phyloP scores from a whole-genome alignment of 768 basidiomycete genomes.

The Podaxis mareebaensis region DNA sequence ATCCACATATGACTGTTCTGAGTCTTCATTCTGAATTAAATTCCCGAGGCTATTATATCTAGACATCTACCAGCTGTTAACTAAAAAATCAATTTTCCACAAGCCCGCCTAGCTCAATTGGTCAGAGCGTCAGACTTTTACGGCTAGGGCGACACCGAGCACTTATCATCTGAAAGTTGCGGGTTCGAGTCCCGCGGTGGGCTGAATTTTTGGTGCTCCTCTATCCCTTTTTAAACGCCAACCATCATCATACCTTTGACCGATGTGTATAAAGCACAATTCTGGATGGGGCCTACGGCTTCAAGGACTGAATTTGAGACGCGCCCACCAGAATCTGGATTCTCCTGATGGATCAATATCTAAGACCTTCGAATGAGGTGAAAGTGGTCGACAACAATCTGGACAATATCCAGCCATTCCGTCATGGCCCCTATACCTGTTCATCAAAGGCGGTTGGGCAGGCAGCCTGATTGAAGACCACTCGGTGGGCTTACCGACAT shows the following conservation, averaged over 20 bases:
- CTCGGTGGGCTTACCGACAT: constrained; percentile 60
- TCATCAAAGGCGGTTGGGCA: background rate
- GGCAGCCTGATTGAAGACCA: background rate
- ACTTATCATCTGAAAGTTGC: constrained; percentile 17
- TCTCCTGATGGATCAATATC: background rate
- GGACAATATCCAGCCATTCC: constrained; percentile 90
- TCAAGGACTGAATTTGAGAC: too few species aligned
- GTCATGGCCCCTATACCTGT: constrained; percentile 93
- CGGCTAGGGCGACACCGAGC: background rate
- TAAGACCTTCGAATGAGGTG: constrained; percentile 22
- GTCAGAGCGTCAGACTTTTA: constrained; percentile 20
- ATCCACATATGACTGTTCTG: background rate
- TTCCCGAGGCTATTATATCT: background rate
- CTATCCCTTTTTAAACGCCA: background rate
- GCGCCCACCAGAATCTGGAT: background rate
- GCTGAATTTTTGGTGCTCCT: background rate
- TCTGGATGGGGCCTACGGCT: too few species aligned
- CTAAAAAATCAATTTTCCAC: background rate
- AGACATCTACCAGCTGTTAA: too few species aligned
- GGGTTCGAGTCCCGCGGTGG: constrained; percentile 19
- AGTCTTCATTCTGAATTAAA: background rate
- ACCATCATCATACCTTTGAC: background rate
- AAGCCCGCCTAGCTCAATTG: constrained; percentile 19
- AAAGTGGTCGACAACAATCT: constrained; percentile 64
- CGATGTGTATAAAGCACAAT: background rate